These are phyloP conservation scores for Endoconidiophora polonica DNA, from an alignment of 2,329 filamentous ascomycete species.

Conservation along the genomic window DNA sequence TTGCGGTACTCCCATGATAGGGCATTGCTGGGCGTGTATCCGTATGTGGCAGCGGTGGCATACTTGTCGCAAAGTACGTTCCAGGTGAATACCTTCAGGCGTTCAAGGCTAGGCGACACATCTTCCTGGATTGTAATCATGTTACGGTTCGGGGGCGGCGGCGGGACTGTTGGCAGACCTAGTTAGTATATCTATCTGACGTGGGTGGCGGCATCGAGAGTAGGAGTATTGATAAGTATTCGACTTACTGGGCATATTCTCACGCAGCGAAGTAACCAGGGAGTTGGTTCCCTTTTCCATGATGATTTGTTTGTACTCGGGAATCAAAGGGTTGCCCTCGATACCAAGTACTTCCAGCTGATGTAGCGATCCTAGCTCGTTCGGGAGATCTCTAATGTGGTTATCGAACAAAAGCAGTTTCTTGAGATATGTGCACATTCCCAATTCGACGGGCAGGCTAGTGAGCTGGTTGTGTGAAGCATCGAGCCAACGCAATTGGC, in stretches of 20 bases:
- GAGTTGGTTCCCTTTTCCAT: constrained; percentile 77
- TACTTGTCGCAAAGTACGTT: constrained; percentile 94
- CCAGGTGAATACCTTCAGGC: constrained; percentile 76
- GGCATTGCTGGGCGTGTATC: constrained; percentile 71
- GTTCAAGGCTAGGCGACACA: constrained; percentile 41
- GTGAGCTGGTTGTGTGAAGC: constrained; percentile 74
- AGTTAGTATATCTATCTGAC: too few species aligned
- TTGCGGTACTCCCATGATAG: constrained; percentile 78
- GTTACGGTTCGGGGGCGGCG: constrained; percentile 59
- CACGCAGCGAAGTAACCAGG: constrained; percentile 66
- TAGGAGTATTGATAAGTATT: too few species aligned
- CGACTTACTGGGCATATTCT: constrained; percentile 64
- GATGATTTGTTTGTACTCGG: constrained; percentile 61
- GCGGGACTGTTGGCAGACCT: constrained; percentile 40
- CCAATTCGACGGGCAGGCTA: constrained; percentile 73
- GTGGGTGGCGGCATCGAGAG: too few species aligned
- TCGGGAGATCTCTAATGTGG: constrained; percentile 63
- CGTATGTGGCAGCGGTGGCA: constrained; percentile 69
- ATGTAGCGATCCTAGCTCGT: constrained; percentile 76
- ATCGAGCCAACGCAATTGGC: constrained; percentile 69
- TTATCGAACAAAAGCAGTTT: constrained; percentile 83
- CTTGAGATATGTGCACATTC: constrained; percentile 89
- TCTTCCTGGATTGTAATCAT: constrained; percentile 64
- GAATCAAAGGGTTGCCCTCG: constrained; percentile 74
- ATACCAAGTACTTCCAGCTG: constrained; percentile 79